Evolutionary conservation across 208 protist genomes (phyloP), one percentile per base, ranked within the genome.

Genomic region (Crithidia expoeki): DNA sequence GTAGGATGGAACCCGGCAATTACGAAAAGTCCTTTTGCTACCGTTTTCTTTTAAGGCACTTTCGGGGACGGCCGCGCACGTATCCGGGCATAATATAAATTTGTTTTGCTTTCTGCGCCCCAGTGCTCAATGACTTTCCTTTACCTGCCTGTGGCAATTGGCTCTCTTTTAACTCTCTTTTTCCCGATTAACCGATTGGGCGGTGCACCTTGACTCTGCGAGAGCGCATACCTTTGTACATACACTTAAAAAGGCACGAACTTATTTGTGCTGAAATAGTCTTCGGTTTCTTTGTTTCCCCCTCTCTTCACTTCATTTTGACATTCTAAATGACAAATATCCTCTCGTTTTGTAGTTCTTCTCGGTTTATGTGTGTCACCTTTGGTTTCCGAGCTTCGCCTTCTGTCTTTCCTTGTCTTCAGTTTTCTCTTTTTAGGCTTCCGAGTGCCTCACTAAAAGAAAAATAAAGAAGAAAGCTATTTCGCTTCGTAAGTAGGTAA

Each of bases 331-430:
- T 40, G 12, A 14, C 36, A 14, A 14, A 14, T 40, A 14, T 12
- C 12, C 12, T 40, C 36, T 12, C 51, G 51, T 9, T 42, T 51
- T 59, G 25, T 69, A 5, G 52, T 64, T 21, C 36, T 58, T 50
- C 33, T 25, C 21, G 33, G 28, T 49, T 50, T 42, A 62, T 46
- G 27, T 33, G 27, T 28, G 56, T 25, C 16, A 28, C 9, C 36
- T 42, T 64, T 46, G 17, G 57, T 60, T 52, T 42, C 36, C 40
- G 14, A 6, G 58, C 47, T 49, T 19, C 34, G 4, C 50, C 17
- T 59, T 69, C 46, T 58, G 57, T 49, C 34, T 75, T 60, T 68
- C 57, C 63, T 42, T 52, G 17, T 67, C 36, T n/a, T n/a, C n/a
- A n/a, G n/a, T 12, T 60, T 44, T 44, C 32, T 53, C 5, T 30